Evolutionary conservation across 2,329 filamentous ascomycete genomes (phyloP).

Genomic region (Tothia fuscella): DNA sequence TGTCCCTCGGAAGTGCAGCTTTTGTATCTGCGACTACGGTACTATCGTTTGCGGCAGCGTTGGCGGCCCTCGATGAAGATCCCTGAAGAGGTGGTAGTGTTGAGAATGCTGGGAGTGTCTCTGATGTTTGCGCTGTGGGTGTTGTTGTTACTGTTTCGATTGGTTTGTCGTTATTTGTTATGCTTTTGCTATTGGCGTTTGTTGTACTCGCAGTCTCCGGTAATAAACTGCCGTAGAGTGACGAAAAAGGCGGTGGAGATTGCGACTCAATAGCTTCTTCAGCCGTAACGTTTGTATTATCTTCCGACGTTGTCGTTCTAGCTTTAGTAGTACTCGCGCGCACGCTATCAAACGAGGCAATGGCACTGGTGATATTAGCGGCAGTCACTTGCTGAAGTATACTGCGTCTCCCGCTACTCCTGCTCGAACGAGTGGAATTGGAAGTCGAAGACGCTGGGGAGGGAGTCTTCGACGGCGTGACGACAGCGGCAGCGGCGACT

Average conservation of each 20-base stretch:
- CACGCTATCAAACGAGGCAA: too few relatives aligned
- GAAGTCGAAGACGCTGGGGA: too few relatives aligned
- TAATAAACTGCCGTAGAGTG: conserved; percentile 52
- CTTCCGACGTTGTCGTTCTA: too few relatives aligned
- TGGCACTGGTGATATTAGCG: neutral
- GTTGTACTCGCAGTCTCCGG: conserved; percentile 24
- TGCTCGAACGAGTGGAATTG: too few relatives aligned
- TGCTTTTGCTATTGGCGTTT: neutral
- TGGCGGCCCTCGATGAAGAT: conserved; percentile 38
- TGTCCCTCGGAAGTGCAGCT: conserved; percentile 68
- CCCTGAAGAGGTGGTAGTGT: conserved; percentile 34
- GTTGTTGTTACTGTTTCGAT: too few relatives aligned
- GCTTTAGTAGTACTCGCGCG: too few relatives aligned
- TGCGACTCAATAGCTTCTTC: conserved; percentile 33
- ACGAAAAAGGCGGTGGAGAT: conserved; percentile 51
- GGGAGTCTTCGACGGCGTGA: conserved; percentile 2
- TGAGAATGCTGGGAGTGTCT: conserved; percentile 14
- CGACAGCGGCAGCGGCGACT: neutral
- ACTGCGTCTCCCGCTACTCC: too few relatives aligned
- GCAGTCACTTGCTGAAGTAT: conserved; percentile 5
- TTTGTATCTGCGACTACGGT: conserved; percentile 59
- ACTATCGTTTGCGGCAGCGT: conserved; percentile 29
- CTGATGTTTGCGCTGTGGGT: conserved; percentile 3
- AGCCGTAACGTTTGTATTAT: too few relatives aligned
- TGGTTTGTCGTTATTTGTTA: conserved; percentile 20